Conservation (phyloP, 2,329 filamentous ascomycete genomes). For the Lachnellula occidentalis region DNA sequence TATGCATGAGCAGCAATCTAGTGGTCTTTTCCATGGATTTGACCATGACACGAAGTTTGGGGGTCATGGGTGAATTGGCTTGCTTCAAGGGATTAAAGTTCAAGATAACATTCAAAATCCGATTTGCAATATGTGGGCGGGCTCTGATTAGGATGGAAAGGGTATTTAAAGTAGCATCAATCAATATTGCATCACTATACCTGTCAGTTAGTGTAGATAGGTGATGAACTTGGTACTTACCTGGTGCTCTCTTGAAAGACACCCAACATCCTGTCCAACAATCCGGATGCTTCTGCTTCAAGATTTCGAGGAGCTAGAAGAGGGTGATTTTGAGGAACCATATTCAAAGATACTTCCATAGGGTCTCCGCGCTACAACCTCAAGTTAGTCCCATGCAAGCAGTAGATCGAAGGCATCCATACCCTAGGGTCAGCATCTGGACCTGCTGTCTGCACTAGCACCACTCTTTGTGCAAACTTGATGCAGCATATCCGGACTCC, state of each 20-base stretch:
- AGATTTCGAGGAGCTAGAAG: constrained; percentile 73
- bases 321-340: constrained; percentile 78
- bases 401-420: constrained; percentile 34
- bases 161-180: constrained; percentile 88
- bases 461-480: constrained; percentile 92
- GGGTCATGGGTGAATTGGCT: constrained; percentile 69
- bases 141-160: constrained; percentile 77
- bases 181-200: constrained; percentile 72
- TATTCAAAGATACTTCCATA: constrained; percentile 78
- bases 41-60: constrained; percentile 73
- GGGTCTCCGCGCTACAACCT: constrained; percentile 57
- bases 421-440: constrained; percentile 77
- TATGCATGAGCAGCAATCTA: constrained; percentile 74
- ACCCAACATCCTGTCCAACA: constrained; percentile 81
- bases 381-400: constrained; percentile 10
- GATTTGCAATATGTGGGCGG: constrained; percentile 73
- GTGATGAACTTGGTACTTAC: constrained; percentile 44
- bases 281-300: constrained; percentile 86
- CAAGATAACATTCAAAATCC: constrained; percentile 78
- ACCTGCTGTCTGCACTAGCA: constrained; percentile 86
- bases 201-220: constrained; percentile 33
- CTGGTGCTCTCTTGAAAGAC: constrained; percentile 82
- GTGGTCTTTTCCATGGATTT: constrained; percentile 95
- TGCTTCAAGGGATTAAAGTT: constrained; percentile 88
- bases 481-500: constrained; percentile 89